Base-by-base conservation (phyloP, 768 basidiomycete genomes). In the Fistulinella prunicolor region DNA sequence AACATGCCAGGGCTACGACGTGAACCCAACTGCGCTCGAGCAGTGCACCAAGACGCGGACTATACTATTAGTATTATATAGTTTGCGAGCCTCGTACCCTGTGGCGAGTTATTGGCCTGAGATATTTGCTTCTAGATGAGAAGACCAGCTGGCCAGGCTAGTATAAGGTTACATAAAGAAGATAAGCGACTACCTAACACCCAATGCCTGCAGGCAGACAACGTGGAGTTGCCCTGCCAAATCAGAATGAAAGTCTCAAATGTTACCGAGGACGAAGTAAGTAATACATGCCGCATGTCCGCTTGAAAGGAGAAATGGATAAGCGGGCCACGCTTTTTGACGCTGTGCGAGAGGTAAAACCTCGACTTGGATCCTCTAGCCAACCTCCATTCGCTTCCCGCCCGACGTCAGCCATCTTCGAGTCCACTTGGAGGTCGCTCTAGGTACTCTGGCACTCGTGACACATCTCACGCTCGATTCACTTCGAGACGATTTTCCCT, bases 171-270 rank as follows among this genome's bases (percentile, higher is more conserved):
- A 79, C 74, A 68, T 75, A 78, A 79, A 65, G 63, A 59, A 61
- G 69, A 61, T 61, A 69, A 69, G 64, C 54, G 68, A 63, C 44
- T 52, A 56, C 57, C 54, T 46, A 71, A 73, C 73, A 68, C 64
- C 60, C 54, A 59, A 63, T 78, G 82, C 84, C 83, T 85, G 82
- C 81, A 85, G 84, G 84, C 84, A 82, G 69, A 73, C 75, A 84
- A 83, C 84, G 83, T 86, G 78, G 68, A 69, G 66, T 72, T 67
- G 68, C 72, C 55, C 47, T 66, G 49, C 65, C 67, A 61, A 66
- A 80, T 81, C 78, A 76, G 79, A 83, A 50, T 45, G 32, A 56
- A 71, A 68, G 70, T 60, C 63, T 69, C 70, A 72, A 74, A 72
- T 73, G 55, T 61, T 53, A 49, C 65, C 66, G 62, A 58, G 53